These are phyloP conservation scores for Detonula confervacea DNA, from an alignment of 352 stramenopile species.

Conservation along the genomic window DNA sequence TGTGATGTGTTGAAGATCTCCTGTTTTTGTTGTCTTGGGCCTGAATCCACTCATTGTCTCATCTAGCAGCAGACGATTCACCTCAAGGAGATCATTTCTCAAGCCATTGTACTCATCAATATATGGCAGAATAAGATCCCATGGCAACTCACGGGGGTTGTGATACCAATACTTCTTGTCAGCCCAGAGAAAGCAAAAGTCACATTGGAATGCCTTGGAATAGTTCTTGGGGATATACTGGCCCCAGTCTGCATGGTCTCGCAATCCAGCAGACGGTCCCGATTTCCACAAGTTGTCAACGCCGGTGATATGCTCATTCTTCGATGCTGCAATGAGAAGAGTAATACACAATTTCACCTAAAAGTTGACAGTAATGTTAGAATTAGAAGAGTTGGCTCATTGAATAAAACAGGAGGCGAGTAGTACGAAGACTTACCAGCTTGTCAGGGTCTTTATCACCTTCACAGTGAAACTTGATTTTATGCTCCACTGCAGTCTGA, in stretches of 20 bases:
- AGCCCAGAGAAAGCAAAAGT: conserved; percentile 15
- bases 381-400: neutral
- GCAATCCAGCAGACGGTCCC: neutral
- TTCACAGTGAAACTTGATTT: conserved; percentile 8
- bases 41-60: conserved; percentile 20
- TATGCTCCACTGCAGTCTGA: neutral
- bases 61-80: conserved; percentile 14
- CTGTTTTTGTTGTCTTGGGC: conserved; percentile 14
- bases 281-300: conserved; percentile 15
- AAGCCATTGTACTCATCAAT: conserved; percentile 17
- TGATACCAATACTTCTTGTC: conserved; percentile 25
- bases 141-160: conserved; percentile 9
- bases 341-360: conserved; percentile 12
- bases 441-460: conserved; percentile 9
- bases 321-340: neutral
- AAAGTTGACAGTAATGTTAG: neutral
- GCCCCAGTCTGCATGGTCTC: neutral
- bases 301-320: neutral
- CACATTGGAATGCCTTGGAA: conserved; percentile 8
- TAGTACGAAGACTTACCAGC: conserved; percentile 12
- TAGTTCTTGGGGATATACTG: conserved; percentile 17
- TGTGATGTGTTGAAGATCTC: conserved; percentile 9
- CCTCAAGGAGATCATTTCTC: neutral
- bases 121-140: conserved; percentile 27
- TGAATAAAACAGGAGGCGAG: neutral